Base-by-base conservation (phyloP, 1,139 yeast species). In the Blastobotrys raffinosifermentans region DNA sequence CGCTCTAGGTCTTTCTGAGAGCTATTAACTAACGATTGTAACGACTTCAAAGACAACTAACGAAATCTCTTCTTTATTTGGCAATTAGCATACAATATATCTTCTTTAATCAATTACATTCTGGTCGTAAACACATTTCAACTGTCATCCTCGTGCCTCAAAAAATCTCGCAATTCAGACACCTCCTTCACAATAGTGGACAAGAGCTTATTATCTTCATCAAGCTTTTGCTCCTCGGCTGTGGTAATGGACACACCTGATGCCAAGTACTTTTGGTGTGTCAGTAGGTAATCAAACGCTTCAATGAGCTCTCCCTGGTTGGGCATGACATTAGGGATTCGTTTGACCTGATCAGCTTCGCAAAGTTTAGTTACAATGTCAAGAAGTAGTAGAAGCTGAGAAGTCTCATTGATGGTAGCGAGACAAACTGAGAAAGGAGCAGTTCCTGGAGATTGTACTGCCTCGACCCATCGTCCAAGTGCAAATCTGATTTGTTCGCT, bases 241-340 rank as follows among this genome's bases (percentile, higher is more conserved):
- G 77, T 72, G 10, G 82, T 72, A 2, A 89, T 75, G 2, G 72
- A 68, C 2, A 84, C 69, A 43, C 93, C 66, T 4, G 93, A 74
- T 4, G 83, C 73, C 44, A 89, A 64, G 47, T 78, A 87, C 57
- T 85, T 85, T 11, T 95, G 95, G 59, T 89, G 96, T 29, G 89
- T 80, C 45, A 86, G 67, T 37, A 87, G 67, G 50, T 85, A 81
- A 38, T 74, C 77, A 45, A 86, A 61, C 15, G 80, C 72, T 35
- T 70, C 75, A 14, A 68, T 63, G 47, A 86, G 70, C 19, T 73
- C 75, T 15, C 69, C 72, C 44, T 42, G 40, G 16, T 31, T 27
- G n/a, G 39, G 29, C 32, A 35, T 30, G 18, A 23, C n/a, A 21
- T 32, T 38, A 3, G 41, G 39, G 26, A 43, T 25, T 11, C 35